phyloP scores from a whole-genome alignment of 306 rosid species.

The Oemleria cerasiformis region DNA sequence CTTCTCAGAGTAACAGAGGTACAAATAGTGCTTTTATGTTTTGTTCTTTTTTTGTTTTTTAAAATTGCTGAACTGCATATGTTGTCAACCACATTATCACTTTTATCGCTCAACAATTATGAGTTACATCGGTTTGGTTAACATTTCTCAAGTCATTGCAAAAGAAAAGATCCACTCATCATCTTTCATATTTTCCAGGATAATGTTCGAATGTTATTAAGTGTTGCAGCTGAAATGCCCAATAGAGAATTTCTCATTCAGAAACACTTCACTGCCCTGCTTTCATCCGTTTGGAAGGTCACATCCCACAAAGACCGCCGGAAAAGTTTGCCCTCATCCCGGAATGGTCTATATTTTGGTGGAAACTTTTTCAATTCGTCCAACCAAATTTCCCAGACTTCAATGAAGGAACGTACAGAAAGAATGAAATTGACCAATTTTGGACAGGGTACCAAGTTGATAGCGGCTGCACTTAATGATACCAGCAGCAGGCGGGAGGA shows the following conservation, averaged over 20 bases:
- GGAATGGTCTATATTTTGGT: constrained; percentile 57
- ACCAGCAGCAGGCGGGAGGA: constrained; percentile 35
- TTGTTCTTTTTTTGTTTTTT: background rate
- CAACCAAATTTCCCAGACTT: constrained; percentile 49
- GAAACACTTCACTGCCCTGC: constrained; percentile 82
- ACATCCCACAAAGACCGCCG: constrained; percentile 38
- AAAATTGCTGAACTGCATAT: constrained; percentile 12
- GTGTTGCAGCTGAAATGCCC: constrained; percentile 79
- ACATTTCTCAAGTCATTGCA: background rate
- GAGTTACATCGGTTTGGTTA: background rate
- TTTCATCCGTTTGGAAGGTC: constrained; percentile 73
- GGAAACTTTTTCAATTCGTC: constrained; percentile 42
- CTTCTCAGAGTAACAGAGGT: constrained; percentile 96
- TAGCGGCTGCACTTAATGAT: constrained; percentile 72
- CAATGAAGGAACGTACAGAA: constrained; percentile 47
- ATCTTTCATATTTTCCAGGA: constrained; percentile 54
- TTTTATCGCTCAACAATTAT: constrained; percentile 8
- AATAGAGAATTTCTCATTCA: constrained; percentile 78
- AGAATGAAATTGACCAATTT: constrained; percentile 46
- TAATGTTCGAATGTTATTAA: constrained; percentile 66
- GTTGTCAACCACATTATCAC: constrained; percentile 6
- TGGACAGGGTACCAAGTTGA: constrained; percentile 51
- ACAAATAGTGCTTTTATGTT: constrained; percentile 17
- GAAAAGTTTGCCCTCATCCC: constrained; percentile 37
- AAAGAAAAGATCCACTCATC: constrained; percentile 4